Conservation (phyloP, 495 filamentous ascomycete species). For the Emericellopsis terricola region DNA sequence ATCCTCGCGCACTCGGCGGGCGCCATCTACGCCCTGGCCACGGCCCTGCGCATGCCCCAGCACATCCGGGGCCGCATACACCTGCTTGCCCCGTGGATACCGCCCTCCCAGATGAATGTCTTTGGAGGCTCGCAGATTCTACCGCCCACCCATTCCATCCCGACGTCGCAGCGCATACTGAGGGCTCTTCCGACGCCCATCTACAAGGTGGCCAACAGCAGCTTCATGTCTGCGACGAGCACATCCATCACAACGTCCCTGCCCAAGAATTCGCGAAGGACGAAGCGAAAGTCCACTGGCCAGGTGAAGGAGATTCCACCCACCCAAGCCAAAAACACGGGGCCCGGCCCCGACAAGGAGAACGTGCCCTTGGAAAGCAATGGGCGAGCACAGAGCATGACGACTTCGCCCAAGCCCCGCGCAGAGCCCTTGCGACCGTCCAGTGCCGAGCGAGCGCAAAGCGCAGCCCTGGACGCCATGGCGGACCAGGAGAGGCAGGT, state of each 20-base stretch:
- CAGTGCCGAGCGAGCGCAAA: slow-evolving; percentile 20
- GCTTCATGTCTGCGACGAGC: slow-evolving; percentile 83
- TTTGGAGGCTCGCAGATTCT: slow-evolving; percentile 55
- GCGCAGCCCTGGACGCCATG: slow-evolving; percentile 28
- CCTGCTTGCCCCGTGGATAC: slow-evolving; percentile 93
- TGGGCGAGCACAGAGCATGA: slow-evolving; percentile 7
- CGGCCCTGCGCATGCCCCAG: slow-evolving; percentile 86
- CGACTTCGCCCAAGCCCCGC: slow-evolving; percentile 18
- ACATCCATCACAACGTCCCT: slow-evolving; percentile 73
- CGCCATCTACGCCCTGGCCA: slow-evolving; percentile 93
- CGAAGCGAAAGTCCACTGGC: slow-evolving; percentile 39
- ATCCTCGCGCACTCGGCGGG: slow-evolving; percentile 96
- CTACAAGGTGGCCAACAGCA: slow-evolving; percentile 84
- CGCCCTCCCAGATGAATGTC: slow-evolving; percentile 84
- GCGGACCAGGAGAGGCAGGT: slow-evolving; percentile 54
- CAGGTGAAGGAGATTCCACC: slow-evolving; percentile 16
- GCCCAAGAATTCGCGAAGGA: slow-evolving; percentile 45
- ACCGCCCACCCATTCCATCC: slow-evolving; percentile 66
- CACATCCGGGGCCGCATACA: slow-evolving; percentile 92
- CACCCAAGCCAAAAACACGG: slow-evolving; percentile 7
- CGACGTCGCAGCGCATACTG: slow-evolving; percentile 80
- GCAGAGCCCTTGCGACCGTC: slow-evolving; percentile 9
- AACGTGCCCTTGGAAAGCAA: slow-evolving; percentile 9
- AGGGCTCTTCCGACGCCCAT: slow-evolving; percentile 82
- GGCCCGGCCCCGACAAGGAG: slow-evolving; percentile 21